These are phyloP conservation scores for Thielaviopsis musarum DNA, from an alignment of 2,329 filamentous ascomycete genomes.

Conservation along the genomic window DNA sequence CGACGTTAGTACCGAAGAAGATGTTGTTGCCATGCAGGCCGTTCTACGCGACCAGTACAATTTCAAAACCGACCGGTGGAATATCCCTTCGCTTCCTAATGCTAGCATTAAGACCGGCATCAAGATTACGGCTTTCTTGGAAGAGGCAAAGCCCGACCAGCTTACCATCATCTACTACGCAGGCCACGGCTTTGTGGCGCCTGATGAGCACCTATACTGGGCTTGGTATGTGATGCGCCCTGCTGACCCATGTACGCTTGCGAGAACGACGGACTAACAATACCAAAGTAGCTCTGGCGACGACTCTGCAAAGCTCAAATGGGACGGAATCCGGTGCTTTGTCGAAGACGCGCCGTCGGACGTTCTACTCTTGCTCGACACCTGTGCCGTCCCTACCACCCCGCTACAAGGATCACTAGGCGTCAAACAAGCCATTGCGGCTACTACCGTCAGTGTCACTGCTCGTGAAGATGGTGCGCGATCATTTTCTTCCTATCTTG, in stretches of 20 bases:
- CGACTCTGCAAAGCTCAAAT: conserved; percentile 44
- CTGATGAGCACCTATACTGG: conserved; percentile 48
- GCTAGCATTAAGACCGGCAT: conserved; percentile 45
- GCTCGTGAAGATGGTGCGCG: conserved; percentile 25
- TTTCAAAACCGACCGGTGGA: conserved; percentile 42
- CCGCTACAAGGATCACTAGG: conserved; percentile 34
- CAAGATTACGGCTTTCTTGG: conserved; percentile 42
- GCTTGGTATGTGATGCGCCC: conserved; percentile 34
- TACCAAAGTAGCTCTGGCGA: conserved; percentile 34
- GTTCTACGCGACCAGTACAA: conserved; percentile 43
- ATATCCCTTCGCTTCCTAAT: conserved; percentile 41
- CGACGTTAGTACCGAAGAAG: conserved; percentile 34
- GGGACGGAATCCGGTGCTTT: conserved; percentile 44
- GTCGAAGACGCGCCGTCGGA: conserved; percentile 47
- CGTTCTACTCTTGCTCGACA: conserved; percentile 44
- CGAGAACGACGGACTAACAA: conserved; percentile 20
- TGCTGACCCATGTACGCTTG: background rate
- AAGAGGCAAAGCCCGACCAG: conserved; percentile 39
- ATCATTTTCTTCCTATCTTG: conserved; percentile 41
- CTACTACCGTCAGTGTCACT: conserved; percentile 31
- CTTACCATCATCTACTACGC: conserved; percentile 49
- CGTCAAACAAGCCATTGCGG: conserved; percentile 45
- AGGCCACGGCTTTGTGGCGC: conserved; percentile 40
- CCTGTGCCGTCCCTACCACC: conserved; percentile 38
- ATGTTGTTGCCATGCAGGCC: conserved; percentile 37